A percentile compares a stretch with the other conserved stretches of the same genome.
Evolutionary conservation across 108 stramenopile species (phyloP).

Genomic region (Chaetoceros muelleri): DNA sequence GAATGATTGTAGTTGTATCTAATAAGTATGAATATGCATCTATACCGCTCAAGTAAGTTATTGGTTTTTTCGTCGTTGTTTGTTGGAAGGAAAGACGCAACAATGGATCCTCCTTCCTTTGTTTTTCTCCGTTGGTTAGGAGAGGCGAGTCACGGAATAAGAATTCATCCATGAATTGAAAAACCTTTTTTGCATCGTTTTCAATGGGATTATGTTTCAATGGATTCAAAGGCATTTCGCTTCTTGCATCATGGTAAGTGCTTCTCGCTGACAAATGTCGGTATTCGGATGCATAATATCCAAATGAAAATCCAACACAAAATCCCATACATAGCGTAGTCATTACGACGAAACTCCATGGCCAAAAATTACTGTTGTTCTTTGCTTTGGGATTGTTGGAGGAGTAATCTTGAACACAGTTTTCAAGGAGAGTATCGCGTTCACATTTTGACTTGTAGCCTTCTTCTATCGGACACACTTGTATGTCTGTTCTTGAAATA

Average conservation of each 20-base stretch:
- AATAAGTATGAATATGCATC: background rate
- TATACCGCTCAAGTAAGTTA: background rate
- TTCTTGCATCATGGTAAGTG: too few species aligned
- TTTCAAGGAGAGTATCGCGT: too few species aligned
- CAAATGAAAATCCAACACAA: background rate
- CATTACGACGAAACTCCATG: background rate
- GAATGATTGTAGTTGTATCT: background rate
- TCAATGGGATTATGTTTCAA: background rate
- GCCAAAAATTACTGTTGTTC: too few species aligned
- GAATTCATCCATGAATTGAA: background rate
- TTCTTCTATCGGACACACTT: too few species aligned
- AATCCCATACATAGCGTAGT: background rate
- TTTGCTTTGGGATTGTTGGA: too few species aligned
- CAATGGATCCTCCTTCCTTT: background rate
- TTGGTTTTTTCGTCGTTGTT: background rate
- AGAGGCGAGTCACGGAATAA: background rate
- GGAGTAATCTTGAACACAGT: too few species aligned
- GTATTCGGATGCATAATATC: background rate
- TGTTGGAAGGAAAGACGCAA: background rate
- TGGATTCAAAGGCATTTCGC: too few species aligned
- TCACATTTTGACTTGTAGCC: too few species aligned
- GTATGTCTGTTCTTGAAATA: too few species aligned
- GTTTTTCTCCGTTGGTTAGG: background rate
- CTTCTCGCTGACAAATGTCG: background rate
- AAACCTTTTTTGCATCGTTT: background rate